Evolutionary conservation across 1,284 basidiomycete genomes (phyloP), one percentile per base, ranked within the genome.

Genomic region (Ceratobasidium sp.): DNA sequence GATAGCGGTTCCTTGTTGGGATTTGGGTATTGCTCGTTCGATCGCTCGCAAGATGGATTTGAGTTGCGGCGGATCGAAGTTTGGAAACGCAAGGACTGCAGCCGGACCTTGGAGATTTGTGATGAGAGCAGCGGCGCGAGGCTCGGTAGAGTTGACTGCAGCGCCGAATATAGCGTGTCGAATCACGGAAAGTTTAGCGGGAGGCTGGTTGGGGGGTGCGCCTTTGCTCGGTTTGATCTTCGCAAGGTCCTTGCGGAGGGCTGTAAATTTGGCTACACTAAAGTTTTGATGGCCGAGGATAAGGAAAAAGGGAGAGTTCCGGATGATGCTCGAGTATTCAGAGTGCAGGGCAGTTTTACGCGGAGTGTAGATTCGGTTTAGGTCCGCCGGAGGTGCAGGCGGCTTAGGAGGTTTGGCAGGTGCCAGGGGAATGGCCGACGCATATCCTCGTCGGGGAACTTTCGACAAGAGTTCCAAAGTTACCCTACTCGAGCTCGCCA

Each of bases 341-440:
- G 86, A 83, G 79, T 87, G 90, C 77, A 91, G 88, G 78, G 85
- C 86, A 0, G 87, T 83, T 77, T 93, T 93, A 77, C 88, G 88
- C 77, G 86, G 85, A 68, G 81, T 82, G 76, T 89, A 93, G 71
- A 83, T 80, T 56, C 90, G 89, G 17, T 60, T 64, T 13, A 50
- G 68, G 25, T 69, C 68, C 2, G 64, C 50, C 10, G 64, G 64
- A 5, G 64, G 64, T 42, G 64, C 32, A 1, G 64, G 64, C 2
- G 64, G 64, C 40, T 54, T 67, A 27, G 64, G 64, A 45, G 64
- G 64, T 45, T 54, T 67, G n/a, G 64, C 50, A 15, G 50, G 64
- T 10, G 64, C 35, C 3, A 67, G 5, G 8, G 64, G 50, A 29
- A 67, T 67, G 3, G 34, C 20, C 5, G 50, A 45, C 15, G 64